A percentile compares a stretch with the other conserved stretches of the same genome.
Conservation (phyloP, 1,284 basidiomycete genomes). For the Malassezia equina region DNA sequence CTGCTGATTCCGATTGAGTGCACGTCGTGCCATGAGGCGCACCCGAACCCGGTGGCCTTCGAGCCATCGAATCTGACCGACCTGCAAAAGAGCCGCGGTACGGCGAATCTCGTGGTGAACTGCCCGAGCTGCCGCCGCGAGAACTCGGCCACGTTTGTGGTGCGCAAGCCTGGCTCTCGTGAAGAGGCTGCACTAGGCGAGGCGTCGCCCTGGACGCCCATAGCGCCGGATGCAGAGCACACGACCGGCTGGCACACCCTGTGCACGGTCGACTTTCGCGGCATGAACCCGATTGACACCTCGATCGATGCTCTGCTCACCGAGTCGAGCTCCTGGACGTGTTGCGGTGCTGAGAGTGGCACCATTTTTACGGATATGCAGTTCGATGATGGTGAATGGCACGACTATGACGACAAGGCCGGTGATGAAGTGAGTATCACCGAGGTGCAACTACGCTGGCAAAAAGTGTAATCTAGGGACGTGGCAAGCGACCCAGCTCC, state of each 20-base stretch:
- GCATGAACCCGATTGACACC: constrained; percentile 26
- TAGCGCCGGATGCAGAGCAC: constrained; percentile 16
- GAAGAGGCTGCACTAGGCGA: constrained; percentile 21
- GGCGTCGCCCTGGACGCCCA: constrained; percentile 24
- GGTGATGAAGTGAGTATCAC: constrained; percentile 35
- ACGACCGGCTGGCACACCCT: constrained; percentile 30
- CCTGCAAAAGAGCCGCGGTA: constrained; percentile 33
- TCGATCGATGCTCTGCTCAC: constrained; percentile 6
- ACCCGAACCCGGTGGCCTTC: constrained; percentile 35
- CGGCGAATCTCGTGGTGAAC: constrained; percentile 37
- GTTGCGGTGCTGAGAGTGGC: constrained; percentile 25
- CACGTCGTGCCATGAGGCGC: constrained; percentile 40
- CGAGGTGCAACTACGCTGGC: constrained; percentile 29
- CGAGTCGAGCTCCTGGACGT: constrained; percentile 32
- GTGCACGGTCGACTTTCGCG: constrained; percentile 40
- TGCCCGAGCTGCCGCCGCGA: constrained; percentile 21
- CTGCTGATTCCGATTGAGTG: constrained; percentile 38
- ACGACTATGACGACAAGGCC: constrained; percentile 47
- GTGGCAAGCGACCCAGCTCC: constrained; percentile 26
- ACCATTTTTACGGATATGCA: constrained; percentile 32
- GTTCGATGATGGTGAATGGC: constrained; percentile 47
- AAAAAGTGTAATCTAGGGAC: constrained; percentile 9
- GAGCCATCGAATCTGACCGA: constrained; percentile 29
- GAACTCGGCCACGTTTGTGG: constrained; percentile 13
- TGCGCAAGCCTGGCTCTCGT: constrained; percentile 5